A percentile compares a stretch with the other conserved stretches of the same genome.
These are phyloP conservation scores for Termitomyces sp. DNA, from an alignment of 768 basidiomycete genomes.

Conservation along the genomic window DNA sequence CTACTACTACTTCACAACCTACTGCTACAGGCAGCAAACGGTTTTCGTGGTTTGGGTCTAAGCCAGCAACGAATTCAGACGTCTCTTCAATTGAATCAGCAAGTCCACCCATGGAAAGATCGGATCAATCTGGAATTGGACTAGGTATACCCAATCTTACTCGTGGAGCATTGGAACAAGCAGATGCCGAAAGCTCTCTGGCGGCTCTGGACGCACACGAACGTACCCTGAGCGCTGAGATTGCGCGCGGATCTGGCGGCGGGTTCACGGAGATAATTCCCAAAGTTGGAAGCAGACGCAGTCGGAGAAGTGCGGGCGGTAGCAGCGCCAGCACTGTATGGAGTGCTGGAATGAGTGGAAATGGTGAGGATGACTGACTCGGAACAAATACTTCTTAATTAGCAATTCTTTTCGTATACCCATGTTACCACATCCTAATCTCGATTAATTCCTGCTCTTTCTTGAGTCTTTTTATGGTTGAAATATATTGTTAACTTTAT, in stretches of 20 bases:
- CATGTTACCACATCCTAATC: neutral
- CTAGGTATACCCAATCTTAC: slow-evolving; percentile 48
- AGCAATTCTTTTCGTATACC: slow-evolving; percentile 5
- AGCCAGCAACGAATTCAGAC: slow-evolving; percentile 35
- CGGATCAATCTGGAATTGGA: slow-evolving; percentile 20
- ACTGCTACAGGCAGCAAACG: slow-evolving; percentile 36
- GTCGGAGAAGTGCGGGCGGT: slow-evolving; percentile 53
- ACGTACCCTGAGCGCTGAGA: slow-evolving; percentile 60
- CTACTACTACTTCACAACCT: slow-evolving; percentile 18
- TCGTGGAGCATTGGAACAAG: slow-evolving; percentile 71
- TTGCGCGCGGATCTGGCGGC: slow-evolving; percentile 65
- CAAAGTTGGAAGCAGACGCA: slow-evolving; percentile 51
- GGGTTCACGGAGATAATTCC: slow-evolving; percentile 77
- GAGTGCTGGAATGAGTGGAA: slow-evolving; percentile 78
- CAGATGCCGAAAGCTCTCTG: slow-evolving; percentile 70
- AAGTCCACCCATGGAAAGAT: slow-evolving; percentile 24
- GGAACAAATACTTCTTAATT: neutral
- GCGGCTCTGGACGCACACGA: slow-evolving; percentile 81
- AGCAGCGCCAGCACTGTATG: slow-evolving; percentile 79
- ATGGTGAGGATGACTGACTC: slow-evolving; percentile 34
- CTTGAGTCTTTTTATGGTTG: neutral
- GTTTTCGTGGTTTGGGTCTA: slow-evolving; percentile 71
- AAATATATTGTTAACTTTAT: neutral
- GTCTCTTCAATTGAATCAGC: slow-evolving; percentile 45
- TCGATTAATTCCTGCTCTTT: neutral